Evolutionary conservation across 805 yeast genomes (phyloP), one percentile per base, ranked within the genome.

Genomic region (Kuraishia piskuri): DNA sequence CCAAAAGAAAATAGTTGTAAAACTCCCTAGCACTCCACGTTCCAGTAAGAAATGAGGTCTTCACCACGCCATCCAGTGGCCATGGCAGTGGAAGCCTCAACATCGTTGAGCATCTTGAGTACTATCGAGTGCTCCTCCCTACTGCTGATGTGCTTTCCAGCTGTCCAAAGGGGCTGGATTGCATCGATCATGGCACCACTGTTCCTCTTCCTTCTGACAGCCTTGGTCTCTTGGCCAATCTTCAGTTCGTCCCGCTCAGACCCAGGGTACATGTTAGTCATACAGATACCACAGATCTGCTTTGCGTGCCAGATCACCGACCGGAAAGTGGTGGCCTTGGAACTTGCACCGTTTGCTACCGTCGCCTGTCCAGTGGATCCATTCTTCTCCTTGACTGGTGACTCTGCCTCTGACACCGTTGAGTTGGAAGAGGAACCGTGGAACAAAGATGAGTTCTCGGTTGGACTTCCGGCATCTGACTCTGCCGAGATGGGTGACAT

Each of bases 301-400:
- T 70, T 70, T 3, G 75, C 74, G 55, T 70, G 75, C 73, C 73
- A 69, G 17, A 70, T 65, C 48, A 67, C 64, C 2, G 74, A 67
- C 51, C 59, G 53, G 48, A 19, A 23, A 23, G 22, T 44, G 26
- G 36, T 52, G 40, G 20, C 26, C 21, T 36, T 36, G 25, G 22
- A 21, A 12, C 36, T 49, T 10, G 24, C 19, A 44, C 17, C 24
- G n/a, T n/a, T n/a, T n/a, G n/a, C 3, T 36, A 24, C 3, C 14
- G 48, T 36, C 9, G 36, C 24, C 20, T 31, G 50, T 22, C 24
- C 46, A 20, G 24, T 10, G 8, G 17, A 20, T 12, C 9, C 40
- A 19, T 5, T 24, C 22, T 10, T 10, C 37, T 36, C 21, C n/a
- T 21, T 45, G 23, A 53, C n/a, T 36, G 50, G 50, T 19, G 48